Base-by-base conservation (phyloP, 805 yeast species). In the Teunomyces tritomae region DNA sequence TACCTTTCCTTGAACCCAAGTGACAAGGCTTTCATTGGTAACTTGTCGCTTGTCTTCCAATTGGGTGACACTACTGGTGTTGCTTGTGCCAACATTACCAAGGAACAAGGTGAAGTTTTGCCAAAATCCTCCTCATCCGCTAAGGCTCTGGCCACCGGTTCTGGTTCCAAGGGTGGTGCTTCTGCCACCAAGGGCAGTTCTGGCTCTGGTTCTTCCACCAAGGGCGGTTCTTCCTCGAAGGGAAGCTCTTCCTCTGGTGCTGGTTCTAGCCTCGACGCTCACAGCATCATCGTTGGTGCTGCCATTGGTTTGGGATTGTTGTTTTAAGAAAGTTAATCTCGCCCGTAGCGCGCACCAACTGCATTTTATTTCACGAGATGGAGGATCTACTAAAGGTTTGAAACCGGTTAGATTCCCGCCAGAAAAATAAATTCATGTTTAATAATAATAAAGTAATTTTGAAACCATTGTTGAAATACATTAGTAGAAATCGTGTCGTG, bases 31-130 rank as follows among this genome's bases (percentile, higher is more conserved):
- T 54, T 27, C 46, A 20, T 54, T n/a, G 71, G 71, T 34, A 56
- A 58, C 35, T 62, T 67, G 47, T 68, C 74, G 8, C 65, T 72
- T 14, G 73, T 68, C 35, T 55, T 71, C 45, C 75, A 71, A 56
- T 64, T 54, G 37, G 48, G 49, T 45, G 61, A 71, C 54, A 57
- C 58, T 49, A 49, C 67, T 35, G 64, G 73, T 56, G 48, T 68
- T 28, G 66, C 71, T 2, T 72, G 77, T 58, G 73, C 76, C 27
- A 71, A 72, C 54, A 62, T 72, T 46, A 62, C 67, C 26, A 27
- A 43, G 43, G 56, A 42, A 36, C 9, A 44, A 8, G 28, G 32
- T 6, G 29, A 37, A 16, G 20, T 17, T 24, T 30, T 13, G 16
- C 8, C 28, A 14, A 9, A 16, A 7, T 17, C 34, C 20, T 34